Conservation (phyloP, 2,329 filamentous ascomycete genomes). For the Chaetomium sp. region DNA sequence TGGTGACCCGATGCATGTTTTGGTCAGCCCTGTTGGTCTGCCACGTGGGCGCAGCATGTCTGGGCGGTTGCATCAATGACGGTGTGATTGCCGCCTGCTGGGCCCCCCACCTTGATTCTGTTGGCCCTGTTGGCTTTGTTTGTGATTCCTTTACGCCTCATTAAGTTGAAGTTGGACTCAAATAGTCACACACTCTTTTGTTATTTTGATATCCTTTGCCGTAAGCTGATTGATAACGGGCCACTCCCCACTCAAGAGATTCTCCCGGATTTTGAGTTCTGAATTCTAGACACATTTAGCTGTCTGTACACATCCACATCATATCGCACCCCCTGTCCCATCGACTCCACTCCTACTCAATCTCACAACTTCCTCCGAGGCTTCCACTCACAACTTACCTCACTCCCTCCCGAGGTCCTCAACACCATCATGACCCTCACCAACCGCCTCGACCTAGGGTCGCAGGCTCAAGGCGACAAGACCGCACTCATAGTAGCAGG, state of each 20-base stretch:
- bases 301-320: no score
- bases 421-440: slow-evolving; percentile 17
- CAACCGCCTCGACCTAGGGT: slow-evolving; percentile 12
- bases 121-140: background rate
- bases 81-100: background rate
- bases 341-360: background rate
- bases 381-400: background rate
- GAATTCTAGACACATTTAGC: background rate
- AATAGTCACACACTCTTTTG: background rate
- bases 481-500: slow-evolving; percentile 28
- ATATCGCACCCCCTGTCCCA: background rate
- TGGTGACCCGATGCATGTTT: background rate
- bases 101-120: background rate
- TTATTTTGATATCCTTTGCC: background rate
- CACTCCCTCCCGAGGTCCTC: no score
- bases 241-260: background rate
- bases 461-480: slow-evolving; percentile 6
- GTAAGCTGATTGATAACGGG: background rate
- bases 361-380: background rate
- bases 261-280: background rate
- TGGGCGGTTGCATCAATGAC: background rate
- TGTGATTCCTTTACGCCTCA: background rate
- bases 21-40: background rate
- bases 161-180: background rate
- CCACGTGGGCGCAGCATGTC: slow-evolving; percentile 20